Conservation (phyloP, 1,139 yeast species). For the Yamadazyma sp. region DNA sequence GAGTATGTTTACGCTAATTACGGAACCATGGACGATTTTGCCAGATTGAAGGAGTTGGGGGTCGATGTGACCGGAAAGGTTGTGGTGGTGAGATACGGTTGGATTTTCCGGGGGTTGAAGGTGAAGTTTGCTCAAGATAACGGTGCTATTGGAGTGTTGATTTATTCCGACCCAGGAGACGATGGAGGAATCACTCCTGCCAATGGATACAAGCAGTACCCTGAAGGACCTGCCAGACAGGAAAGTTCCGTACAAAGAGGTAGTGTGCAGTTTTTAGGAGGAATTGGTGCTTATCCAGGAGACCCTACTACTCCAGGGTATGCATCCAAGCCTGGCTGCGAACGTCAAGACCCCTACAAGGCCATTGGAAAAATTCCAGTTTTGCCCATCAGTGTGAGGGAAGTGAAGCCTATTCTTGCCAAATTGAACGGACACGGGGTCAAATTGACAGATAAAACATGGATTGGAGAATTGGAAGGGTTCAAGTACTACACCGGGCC, state of each 20-base stretch:
- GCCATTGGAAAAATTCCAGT: constrained; percentile 49
- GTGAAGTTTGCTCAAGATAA: constrained; percentile 50
- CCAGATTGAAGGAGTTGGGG: constrained; percentile 28
- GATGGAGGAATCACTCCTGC: constrained; percentile 43
- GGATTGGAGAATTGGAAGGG: constrained; percentile 46
- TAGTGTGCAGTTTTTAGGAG: constrained; percentile 74
- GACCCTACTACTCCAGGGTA: constrained; percentile 90
- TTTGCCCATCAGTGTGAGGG: constrained; percentile 47
- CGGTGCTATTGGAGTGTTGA: constrained; percentile 45
- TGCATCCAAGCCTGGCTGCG: constrained; percentile 61
- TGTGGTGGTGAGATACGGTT: constrained; percentile 42
- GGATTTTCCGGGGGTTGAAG: constrained; percentile 44
- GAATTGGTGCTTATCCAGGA: constrained; percentile 62
- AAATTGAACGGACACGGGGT: constrained; percentile 43
- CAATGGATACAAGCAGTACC: constrained; percentile 46
- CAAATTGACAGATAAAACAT: constrained; percentile 25
- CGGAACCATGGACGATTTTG: constrained; percentile 41
- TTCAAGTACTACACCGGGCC: constrained; percentile 46
- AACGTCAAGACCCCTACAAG: constrained; percentile 40
- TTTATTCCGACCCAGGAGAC: constrained; percentile 48
- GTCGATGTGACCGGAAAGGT: constrained; percentile 44
- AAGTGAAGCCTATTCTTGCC: constrained; percentile 44
- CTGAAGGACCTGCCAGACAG: constrained; percentile 49
- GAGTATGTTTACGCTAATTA: constrained; percentile 45
- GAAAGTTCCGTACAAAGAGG: constrained; percentile 73